Evolutionary conservation across 1,284 basidiomycete genomes (phyloP), one percentile per base, ranked within the genome.

Genomic region (Trichosporon asahii): DNA sequence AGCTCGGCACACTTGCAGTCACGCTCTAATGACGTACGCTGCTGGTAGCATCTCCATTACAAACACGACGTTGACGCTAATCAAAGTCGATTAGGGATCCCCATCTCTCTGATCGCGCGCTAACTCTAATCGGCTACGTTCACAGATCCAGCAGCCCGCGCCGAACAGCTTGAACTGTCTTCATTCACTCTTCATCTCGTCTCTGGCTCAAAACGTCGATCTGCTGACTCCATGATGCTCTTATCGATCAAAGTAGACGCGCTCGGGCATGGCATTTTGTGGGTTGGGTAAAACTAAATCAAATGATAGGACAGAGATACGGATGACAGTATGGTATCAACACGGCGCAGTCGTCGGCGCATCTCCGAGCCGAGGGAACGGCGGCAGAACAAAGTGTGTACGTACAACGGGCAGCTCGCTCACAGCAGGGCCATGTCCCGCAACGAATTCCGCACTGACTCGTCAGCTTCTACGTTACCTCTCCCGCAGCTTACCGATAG

Each of bases 341-440:
- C 25, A 49, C 11, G 14, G 14, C 9, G 64, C 21, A n/a, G 37
- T 18, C 21, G 37, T 18, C 37, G 40, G 23, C 37, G 14, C n/a
- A n/a, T 46, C 37, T 11, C 4, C 27, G 25, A 25, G 8, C 14
- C 37, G n/a, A 12, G n/a, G 37, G 1, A 25, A 44, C n/a, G 25
- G 23, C 37, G 64, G 46, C 25, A 31, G 64, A n/a, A 21, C 12
- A 23, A 55, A 53, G 25, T 63, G 40, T 64, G 31, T 25, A 53
- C 44, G 63, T 49, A 53, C 44, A 31, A n/a, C 21, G 40, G 25
- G 23, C 14, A 7, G 57, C 15, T 23, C 15, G 57, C 3, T 46
- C 67, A 74, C 40, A 74, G 64, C 57, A 74, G 72, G 3, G 71
- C 71, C 73, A 74, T 74, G 33, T 69, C 69, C 23, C 73, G 73